These are phyloP conservation scores for Symbiodinium natans DNA, from an alignment of 73 alveolate species.

Conservation along the genomic window DNA sequence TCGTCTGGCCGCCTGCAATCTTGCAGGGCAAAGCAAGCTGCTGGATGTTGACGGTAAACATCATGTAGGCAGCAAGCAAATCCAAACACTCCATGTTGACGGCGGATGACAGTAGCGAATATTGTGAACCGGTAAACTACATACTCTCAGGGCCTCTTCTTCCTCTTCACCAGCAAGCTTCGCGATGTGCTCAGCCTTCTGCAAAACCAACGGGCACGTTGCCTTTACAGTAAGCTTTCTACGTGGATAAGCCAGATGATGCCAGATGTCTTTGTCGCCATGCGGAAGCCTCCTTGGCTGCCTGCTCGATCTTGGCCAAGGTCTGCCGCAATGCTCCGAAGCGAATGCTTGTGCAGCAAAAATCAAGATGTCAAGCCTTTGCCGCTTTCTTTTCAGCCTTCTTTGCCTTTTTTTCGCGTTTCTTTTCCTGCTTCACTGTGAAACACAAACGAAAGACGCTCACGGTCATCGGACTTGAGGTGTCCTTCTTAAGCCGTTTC, in stretches of 20 bases:
- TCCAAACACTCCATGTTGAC: too few relatives aligned
- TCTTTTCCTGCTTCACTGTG: conserved; percentile 3
- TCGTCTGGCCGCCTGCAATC: conserved; percentile 24
- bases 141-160: too few relatives aligned
- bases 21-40: too few relatives aligned
- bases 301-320: conserved; percentile 75
- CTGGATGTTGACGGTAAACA: too few relatives aligned
- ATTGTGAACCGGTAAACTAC: too few relatives aligned
- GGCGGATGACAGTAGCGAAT: too few relatives aligned
- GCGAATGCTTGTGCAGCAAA: neutral
- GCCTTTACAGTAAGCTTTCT: too few relatives aligned
- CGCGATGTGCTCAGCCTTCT: conserved; percentile 56
- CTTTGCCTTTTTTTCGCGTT: conserved; percentile 56
- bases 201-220: neutral
- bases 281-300: conserved; percentile 24
- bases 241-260: too few relatives aligned
- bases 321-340: conserved; percentile 6
- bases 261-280: too few relatives aligned
- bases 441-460: neutral
- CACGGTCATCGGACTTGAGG: too few relatives aligned
- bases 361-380: neutral
- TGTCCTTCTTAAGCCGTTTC: conserved; percentile 75
- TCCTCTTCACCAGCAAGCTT: conserved; percentile 50
- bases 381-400: conserved; percentile 76
- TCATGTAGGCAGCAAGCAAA: too few relatives aligned